Percentiles rank a stretch among this genome's conserved stretches.
phyloP scores from a whole-genome alignment of 2,329 filamentous ascomycete species.

The Ascosphaera apis region DNA sequence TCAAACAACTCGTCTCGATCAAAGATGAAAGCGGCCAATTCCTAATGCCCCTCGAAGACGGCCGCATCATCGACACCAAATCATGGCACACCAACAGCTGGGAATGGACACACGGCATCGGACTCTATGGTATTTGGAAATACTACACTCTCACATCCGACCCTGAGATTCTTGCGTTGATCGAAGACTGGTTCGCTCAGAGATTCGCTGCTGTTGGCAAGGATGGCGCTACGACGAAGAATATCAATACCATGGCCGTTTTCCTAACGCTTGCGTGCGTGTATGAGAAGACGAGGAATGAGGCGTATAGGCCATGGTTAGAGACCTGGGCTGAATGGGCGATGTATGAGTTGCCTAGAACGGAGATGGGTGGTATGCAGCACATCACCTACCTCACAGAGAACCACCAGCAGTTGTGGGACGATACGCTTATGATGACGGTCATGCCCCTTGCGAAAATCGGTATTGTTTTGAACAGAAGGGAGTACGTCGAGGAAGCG shows the following conservation, averaged over 20 bases:
- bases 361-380: slow-evolving; percentile 49
- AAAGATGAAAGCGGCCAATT: slow-evolving; percentile 53
- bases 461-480: slow-evolving; percentile 43
- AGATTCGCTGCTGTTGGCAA: slow-evolving; percentile 39
- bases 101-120: slow-evolving; percentile 66
- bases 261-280: slow-evolving; percentile 54
- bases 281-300: slow-evolving; percentile 51
- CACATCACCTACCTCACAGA: slow-evolving; percentile 49
- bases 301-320: slow-evolving; percentile 50
- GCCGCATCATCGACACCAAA: slow-evolving; percentile 60
- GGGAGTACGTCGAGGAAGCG: slow-evolving; percentile 54
- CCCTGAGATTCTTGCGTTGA: slow-evolving; percentile 35
- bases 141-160: slow-evolving; percentile 54
- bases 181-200: slow-evolving; percentile 49
- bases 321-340: slow-evolving; percentile 69
- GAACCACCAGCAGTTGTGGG: slow-evolving; percentile 59
- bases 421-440: slow-evolving; percentile 76
- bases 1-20: slow-evolving; percentile 55
- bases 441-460: slow-evolving; percentile 63
- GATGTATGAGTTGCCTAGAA: slow-evolving; percentile 51
- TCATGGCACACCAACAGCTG: slow-evolving; percentile 49
- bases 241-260: slow-evolving; percentile 66
- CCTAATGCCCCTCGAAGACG: slow-evolving; percentile 45
- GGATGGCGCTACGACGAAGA: slow-evolving; percentile 49
- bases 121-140: slow-evolving; percentile 61